Percentiles rank a stretch among this genome's conserved stretches.
These are phyloP conservation scores for Macrolepiota albuminosa DNA, from an alignment of 768 basidiomycete genomes.

Conservation along the genomic window DNA sequence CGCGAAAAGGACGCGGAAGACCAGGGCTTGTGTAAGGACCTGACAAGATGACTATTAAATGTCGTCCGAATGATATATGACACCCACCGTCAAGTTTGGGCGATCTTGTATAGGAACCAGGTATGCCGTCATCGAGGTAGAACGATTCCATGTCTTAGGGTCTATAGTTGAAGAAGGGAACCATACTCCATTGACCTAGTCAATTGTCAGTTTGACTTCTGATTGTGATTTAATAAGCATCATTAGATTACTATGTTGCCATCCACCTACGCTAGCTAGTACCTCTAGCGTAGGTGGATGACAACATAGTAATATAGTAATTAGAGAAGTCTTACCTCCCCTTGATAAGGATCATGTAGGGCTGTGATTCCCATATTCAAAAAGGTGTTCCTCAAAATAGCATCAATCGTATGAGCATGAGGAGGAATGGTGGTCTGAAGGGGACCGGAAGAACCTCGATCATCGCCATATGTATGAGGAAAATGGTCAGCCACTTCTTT, in stretches of 20 bases:
- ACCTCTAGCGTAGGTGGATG: no score
- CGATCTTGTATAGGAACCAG: constrained; percentile 5
- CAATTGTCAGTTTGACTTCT: not conserved
- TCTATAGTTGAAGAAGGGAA: constrained; percentile 18
- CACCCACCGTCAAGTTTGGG: constrained; percentile 13
- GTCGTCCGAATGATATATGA: no score
- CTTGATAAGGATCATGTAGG: constrained; percentile 26
- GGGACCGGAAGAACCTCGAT: constrained; percentile 23
- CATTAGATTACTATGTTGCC: not conserved
- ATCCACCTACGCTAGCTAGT: no score
- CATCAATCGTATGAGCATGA: constrained; percentile 22
- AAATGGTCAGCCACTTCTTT: constrained; percentile 21
- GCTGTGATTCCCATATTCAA: constrained; percentile 20
- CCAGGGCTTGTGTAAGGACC: constrained; percentile 15
- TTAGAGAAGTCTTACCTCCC: constrained; percentile 17
- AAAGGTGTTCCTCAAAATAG: constrained; percentile 20
- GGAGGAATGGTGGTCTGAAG: constrained; percentile 25
- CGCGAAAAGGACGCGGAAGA: constrained; percentile 25
- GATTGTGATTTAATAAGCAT: not conserved
- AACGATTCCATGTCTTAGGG: constrained; percentile 22
- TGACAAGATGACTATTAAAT: not conserved
- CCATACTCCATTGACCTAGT: constrained; percentile 20
- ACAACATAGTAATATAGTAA: no score
- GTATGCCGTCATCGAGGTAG: constrained; percentile 26
- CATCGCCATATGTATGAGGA: constrained; percentile 21